phyloP scores from a whole-genome alignment of 2,329 filamentous ascomycete species.

The Seiridium unicorne region DNA sequence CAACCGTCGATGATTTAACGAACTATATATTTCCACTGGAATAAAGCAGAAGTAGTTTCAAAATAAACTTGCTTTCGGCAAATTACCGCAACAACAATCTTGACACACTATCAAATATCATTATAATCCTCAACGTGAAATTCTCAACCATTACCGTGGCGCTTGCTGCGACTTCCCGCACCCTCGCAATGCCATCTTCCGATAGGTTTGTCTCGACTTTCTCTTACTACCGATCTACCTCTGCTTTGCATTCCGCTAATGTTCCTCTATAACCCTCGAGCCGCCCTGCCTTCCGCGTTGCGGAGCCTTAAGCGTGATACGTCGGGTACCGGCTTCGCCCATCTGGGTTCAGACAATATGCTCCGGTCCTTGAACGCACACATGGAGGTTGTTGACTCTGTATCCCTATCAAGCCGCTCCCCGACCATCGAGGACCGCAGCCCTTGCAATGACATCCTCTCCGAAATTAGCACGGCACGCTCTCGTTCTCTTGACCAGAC shows the following conservation, averaged over 20 bases:
- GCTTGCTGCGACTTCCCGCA: background rate
- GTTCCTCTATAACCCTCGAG: background rate
- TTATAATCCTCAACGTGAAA: background rate
- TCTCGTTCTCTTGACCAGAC: slow-evolving; percentile 9
- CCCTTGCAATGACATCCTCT: slow-evolving; percentile 14
- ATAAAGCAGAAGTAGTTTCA: no score
- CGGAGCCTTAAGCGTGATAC: slow-evolving; percentile 14
- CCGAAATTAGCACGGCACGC: slow-evolving; percentile 13
- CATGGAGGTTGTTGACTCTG: slow-evolving; percentile 18
- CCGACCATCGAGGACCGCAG: slow-evolving; percentile 5
- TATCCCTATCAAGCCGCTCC: slow-evolving; percentile 10
- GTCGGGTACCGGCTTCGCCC: slow-evolving; percentile 16
- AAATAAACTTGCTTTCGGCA: no score
- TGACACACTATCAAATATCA: no score
- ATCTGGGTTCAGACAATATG: slow-evolving; percentile 21
- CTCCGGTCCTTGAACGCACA: slow-evolving; percentile 16
- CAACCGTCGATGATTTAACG: no score
- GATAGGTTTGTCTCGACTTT: background rate
- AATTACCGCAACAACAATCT: no score
- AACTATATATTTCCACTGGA: no score
- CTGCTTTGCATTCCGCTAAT: background rate
- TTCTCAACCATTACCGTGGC: background rate
- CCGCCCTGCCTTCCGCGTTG: background rate
- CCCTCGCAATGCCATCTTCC: background rate
- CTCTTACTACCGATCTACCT: background rate